A percentile compares a stretch with the other conserved stretches of the same genome.
phyloP scores from a whole-genome alignment of 495 filamentous ascomycete species.

The Aspergillus baeticus region DNA sequence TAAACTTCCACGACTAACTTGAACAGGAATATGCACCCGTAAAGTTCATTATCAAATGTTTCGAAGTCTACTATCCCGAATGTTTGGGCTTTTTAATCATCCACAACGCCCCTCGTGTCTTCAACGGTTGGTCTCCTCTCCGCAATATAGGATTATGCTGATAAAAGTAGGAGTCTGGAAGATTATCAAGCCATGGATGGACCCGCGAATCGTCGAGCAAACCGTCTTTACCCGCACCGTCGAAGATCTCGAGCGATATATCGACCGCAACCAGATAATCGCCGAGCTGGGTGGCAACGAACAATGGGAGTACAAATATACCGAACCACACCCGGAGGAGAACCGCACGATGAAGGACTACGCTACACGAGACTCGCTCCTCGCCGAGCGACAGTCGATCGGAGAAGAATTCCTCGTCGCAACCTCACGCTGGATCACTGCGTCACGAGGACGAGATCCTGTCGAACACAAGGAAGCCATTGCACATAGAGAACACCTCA shows the following conservation, averaged over 20 bases:
- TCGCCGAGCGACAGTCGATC: constrained; percentile 52
- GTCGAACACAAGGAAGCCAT: not conserved
- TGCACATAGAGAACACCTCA: not conserved
- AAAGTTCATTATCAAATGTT: constrained; percentile 94
- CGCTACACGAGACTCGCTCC: constrained; percentile 52
- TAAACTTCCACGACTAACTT: not conserved
- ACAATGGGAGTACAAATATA: constrained; percentile 76
- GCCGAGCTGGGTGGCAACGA: constrained; percentile 80
- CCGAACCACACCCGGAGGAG: constrained; percentile 69
- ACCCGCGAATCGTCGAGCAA: constrained; percentile 85
- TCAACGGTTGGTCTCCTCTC: constrained; percentile 58
- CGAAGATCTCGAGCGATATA: constrained; percentile 71
- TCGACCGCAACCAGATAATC: constrained; percentile 62
- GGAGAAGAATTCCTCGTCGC: constrained; percentile 64
- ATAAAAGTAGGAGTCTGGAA: constrained; percentile 63
- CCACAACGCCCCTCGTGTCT: constrained; percentile 90
- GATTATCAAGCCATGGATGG: constrained; percentile 87
- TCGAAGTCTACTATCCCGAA: constrained; percentile 93
- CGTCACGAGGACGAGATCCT: not conserved
- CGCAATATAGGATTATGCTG: not conserved
- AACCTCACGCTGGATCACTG: constrained; percentile 64
- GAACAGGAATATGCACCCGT: constrained; percentile 81
- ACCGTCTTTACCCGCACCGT: constrained; percentile 82
- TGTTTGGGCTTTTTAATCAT: constrained; percentile 78
- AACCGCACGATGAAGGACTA: constrained; percentile 66